Evolutionary conservation across 2,329 filamentous ascomycete genomes (phyloP).

Genomic region (Aspergillus cejpii): DNA sequence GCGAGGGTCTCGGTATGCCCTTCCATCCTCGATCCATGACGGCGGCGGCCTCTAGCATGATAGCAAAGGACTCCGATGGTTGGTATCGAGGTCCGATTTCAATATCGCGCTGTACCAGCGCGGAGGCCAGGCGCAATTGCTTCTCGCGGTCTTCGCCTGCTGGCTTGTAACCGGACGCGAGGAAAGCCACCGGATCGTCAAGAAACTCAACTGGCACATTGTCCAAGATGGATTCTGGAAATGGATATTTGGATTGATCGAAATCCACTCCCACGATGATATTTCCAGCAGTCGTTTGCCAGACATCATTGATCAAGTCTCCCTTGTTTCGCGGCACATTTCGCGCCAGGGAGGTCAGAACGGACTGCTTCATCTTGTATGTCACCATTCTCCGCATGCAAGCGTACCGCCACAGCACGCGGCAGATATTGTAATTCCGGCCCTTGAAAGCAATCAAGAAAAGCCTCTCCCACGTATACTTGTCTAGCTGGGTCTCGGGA

Average conservation of each 20-base stretch:
- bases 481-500: slow-evolving; percentile 15
- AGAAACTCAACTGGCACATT: slow-evolving; percentile 23
- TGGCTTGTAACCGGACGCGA: slow-evolving; percentile 17
- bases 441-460: slow-evolving; percentile 39
- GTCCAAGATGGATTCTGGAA: slow-evolving; percentile 11
- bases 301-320: slow-evolving; percentile 15
- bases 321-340: slow-evolving; percentile 14
- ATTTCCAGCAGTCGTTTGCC: slow-evolving; percentile 26
- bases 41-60: slow-evolving; percentile 34
- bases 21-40: slow-evolving; percentile 31
- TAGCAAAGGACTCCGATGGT: slow-evolving; percentile 20
- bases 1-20: slow-evolving; percentile 18
- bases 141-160: slow-evolving; percentile 19
- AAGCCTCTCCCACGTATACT: slow-evolving; percentile 31
- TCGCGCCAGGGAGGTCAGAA: slow-evolving; percentile 29
- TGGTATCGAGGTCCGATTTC: slow-evolving; percentile 17
- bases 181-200: slow-evolving; percentile 22
- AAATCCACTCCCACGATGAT: slow-evolving; percentile 30
- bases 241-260: slow-evolving; percentile 9
- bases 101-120: slow-evolving; percentile 28
- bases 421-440: slow-evolving; percentile 38
- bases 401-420: slow-evolving; percentile 45
- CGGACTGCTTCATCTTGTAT: slow-evolving; percentile 28
- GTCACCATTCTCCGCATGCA: slow-evolving; percentile 36
- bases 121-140: slow-evolving; percentile 24